Percentiles rank a stretch among this genome's conserved stretches.
phyloP scores from a whole-genome alignment of 192 early-diverging fungal genomes.

The Umbelopsis isabellina region DNA sequence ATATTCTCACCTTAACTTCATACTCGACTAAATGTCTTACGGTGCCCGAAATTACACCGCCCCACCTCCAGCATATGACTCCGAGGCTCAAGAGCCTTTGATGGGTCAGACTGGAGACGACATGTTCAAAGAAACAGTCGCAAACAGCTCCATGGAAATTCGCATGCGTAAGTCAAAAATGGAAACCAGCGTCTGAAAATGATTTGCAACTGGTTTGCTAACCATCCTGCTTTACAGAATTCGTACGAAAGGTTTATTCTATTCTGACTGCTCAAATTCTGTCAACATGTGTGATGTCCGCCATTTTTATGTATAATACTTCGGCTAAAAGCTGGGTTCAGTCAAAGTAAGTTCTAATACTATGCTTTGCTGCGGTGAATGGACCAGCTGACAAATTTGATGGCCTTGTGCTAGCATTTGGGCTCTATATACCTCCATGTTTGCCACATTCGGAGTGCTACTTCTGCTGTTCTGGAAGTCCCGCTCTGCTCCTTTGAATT shows the following conservation, averaged over 20 bases:
- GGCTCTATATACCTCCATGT: slow-evolving; percentile 58
- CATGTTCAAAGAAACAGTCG: slow-evolving; percentile 38
- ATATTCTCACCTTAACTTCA: neutral
- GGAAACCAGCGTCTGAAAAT: neutral
- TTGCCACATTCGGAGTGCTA: slow-evolving; percentile 51
- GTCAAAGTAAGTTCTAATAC: slow-evolving; percentile 39
- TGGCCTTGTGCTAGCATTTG: slow-evolving; percentile 46
- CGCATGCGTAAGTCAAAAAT: slow-evolving; percentile 33
- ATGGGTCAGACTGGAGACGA: slow-evolving; percentile 23
- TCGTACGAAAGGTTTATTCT: slow-evolving; percentile 74
- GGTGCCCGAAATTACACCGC: slow-evolving; percentile 14
- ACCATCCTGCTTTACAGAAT: slow-evolving; percentile 39
- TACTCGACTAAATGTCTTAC: slow-evolving; percentile 11
- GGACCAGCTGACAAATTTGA: neutral
- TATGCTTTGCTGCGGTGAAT: neutral
- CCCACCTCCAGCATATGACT: slow-evolving; percentile 38
- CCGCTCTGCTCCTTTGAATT: slow-evolving; percentile 65
- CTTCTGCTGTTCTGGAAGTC: slow-evolving; percentile 61
- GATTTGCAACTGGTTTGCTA: neutral
- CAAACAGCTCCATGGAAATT: slow-evolving; percentile 33
- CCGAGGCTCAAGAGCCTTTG: slow-evolving; percentile 28
- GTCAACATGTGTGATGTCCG: slow-evolving; percentile 56
- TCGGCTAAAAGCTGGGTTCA: slow-evolving; percentile 56
- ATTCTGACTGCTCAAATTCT: slow-evolving; percentile 69
- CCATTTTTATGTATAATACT: slow-evolving; percentile 59